Conservation (phyloP, 192 early-diverging fungal genomes). For the Podila horticola region DNA sequence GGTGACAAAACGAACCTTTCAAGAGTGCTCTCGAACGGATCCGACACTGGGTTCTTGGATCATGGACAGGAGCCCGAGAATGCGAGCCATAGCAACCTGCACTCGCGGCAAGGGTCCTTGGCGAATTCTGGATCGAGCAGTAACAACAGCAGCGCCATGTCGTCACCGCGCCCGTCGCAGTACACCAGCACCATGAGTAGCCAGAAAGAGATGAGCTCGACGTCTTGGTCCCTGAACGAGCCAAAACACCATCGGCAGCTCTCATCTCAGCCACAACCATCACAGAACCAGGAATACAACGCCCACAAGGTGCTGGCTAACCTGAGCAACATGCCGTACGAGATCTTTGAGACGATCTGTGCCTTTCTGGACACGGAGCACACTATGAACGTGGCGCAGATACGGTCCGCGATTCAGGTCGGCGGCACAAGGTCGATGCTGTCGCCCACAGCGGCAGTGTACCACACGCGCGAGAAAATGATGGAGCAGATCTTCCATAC, state of each 20-base stretch:
- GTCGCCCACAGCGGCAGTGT: neutral
- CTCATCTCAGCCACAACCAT: neutral
- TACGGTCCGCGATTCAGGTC: conserved; percentile 14
- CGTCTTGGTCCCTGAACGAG: neutral
- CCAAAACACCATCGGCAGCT: neutral
- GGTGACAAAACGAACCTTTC: too few species aligned
- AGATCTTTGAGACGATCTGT: conserved; percentile 48
- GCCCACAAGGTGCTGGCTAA: conserved; percentile 31
- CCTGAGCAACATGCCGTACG: conserved; percentile 42
- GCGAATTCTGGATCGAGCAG: too few species aligned
- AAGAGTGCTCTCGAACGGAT: too few species aligned
- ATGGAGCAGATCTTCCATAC: conserved; percentile 29
- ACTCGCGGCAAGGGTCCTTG: too few species aligned
- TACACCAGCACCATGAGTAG: neutral
- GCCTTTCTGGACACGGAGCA: conserved; percentile 28
- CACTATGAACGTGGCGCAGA: conserved; percentile 31
- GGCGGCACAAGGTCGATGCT: conserved; percentile 27
- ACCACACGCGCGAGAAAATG: conserved; percentile 27
- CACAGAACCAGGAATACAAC: conserved; percentile 10
- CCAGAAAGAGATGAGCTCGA: neutral
- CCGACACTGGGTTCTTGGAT: too few species aligned
- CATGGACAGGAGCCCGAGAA: too few species aligned
- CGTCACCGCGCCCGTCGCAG: neutral
- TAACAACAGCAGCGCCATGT: too few species aligned
- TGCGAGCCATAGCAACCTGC: too few species aligned